Evolutionary conservation across 2,329 filamentous ascomycete genomes (phyloP).

Genomic region (Nakataea oryzae): DNA sequence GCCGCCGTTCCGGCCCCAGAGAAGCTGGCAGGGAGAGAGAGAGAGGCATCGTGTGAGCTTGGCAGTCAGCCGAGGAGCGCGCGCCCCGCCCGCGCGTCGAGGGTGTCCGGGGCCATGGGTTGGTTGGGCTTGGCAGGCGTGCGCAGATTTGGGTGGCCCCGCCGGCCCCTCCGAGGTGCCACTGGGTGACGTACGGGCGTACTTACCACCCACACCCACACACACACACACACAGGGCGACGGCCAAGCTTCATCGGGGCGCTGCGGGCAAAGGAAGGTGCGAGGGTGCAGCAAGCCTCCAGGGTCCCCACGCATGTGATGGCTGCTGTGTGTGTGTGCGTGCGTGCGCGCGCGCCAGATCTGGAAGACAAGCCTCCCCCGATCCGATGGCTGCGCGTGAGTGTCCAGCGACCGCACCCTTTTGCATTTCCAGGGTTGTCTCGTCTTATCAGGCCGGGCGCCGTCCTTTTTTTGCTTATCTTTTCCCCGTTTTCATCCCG

Average conservation of each 20-base stretch:
- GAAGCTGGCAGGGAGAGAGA: no score
- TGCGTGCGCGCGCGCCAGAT: neutral
- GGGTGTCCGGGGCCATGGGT: no score
- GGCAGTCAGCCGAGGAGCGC: neutral
- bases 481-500: neutral
- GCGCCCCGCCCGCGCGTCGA: no score
- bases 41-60: neutral
- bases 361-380: neutral
- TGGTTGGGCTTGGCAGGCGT: neutral
- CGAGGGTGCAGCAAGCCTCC: neutral
- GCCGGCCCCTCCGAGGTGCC: neutral
- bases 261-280: neutral
- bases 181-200: neutral
- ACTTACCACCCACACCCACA: no score
- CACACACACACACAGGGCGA: no score
- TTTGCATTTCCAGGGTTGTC: neutral
- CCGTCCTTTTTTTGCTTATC: neutral
- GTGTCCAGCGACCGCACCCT: no score
- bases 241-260: neutral
- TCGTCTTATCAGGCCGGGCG: neutral
- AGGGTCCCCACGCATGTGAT: neutral
- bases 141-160: neutral
- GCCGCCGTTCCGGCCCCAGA: no score
- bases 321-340: neutral
- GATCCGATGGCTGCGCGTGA: no score